A percentile compares a stretch with the other conserved stretches of the same genome.
phyloP scores from a whole-genome alignment of 2,329 filamentous ascomycete genomes.

The Knufia petricola region DNA sequence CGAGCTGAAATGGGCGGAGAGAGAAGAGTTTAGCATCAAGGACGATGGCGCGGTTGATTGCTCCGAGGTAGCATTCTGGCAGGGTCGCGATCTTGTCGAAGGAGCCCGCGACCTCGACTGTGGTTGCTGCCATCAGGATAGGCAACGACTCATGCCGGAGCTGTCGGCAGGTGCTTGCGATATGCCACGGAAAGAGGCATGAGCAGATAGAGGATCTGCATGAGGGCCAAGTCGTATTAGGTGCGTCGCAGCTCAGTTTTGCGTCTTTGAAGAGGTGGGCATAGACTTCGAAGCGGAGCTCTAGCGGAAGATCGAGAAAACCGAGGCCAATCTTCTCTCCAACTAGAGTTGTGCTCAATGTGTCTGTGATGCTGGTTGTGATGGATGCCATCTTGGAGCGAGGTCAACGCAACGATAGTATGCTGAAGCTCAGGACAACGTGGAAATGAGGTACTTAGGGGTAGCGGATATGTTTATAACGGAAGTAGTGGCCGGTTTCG shows the following conservation, averaged over 20 bases:
- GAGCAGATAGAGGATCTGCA: constrained; percentile 12
- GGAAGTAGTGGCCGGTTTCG: no score
- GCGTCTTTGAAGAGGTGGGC: constrained; percentile 10
- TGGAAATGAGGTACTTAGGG: no score
- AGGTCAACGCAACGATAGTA: no score
- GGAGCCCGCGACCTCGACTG: constrained; percentile 10
- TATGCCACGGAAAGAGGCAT: constrained; percentile 11
- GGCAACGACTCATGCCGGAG: constrained; percentile 11
- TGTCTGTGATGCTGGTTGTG: not conserved
- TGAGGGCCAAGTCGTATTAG: constrained; percentile 1
- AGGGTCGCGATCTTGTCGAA: constrained; percentile 5
- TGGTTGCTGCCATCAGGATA: constrained; percentile 11
- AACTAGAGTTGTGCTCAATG: not conserved
- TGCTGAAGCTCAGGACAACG: not conserved
- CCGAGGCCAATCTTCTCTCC: not conserved
- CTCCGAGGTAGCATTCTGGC: constrained; percentile 6
- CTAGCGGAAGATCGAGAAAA: constrained; percentile 11
- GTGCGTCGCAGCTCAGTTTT: constrained; percentile 5
- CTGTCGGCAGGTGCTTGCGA: constrained; percentile 10
- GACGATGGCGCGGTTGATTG: constrained; percentile 1
- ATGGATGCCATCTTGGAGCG: not conserved
- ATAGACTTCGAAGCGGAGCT: constrained; percentile 14
- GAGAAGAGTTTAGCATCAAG: constrained; percentile 9
- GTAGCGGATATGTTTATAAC: no score
- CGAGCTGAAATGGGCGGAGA: constrained; percentile 4